Conservation (phyloP, 1,284 basidiomycete species). For the Rhodotorula sp. region DNA sequence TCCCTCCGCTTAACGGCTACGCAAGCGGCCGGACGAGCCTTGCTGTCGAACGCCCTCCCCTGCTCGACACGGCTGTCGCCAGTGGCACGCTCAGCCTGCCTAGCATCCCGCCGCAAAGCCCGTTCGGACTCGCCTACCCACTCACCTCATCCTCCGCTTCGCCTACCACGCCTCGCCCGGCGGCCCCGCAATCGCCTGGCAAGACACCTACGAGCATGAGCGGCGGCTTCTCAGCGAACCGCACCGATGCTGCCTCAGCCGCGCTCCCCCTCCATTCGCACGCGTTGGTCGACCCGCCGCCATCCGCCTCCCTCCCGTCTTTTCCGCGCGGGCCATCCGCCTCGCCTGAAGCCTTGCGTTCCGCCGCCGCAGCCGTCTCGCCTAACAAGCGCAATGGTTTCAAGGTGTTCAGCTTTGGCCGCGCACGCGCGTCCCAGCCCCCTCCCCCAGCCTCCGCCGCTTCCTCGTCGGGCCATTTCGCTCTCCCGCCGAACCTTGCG, state of each 20-base stretch:
- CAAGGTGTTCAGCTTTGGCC: not conserved
- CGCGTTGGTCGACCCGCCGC: not conserved
- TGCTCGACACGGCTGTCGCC: too few species aligned
- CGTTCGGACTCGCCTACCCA: conserved; percentile 9
- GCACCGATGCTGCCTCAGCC: not conserved
- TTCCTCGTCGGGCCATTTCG: not conserved
- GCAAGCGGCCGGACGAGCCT: not conserved
- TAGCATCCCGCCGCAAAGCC: not conserved
- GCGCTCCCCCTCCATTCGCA: not conserved
- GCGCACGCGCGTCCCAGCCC: not conserved
- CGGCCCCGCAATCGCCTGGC: not conserved
- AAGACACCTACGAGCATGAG: not conserved
- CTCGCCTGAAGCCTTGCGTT: not conserved
- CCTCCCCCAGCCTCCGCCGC: not conserved
- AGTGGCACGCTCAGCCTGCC: not conserved
- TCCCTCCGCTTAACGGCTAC: not conserved
- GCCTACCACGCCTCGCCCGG: not conserved
- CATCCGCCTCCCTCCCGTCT: not conserved
- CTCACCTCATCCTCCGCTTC: not conserved
- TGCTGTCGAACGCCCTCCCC: not conserved
- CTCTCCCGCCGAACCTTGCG: not conserved
- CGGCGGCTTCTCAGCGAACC: conserved; percentile 6
- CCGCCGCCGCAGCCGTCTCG: not conserved
- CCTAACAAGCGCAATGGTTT: conserved; percentile 20
- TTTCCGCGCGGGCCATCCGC: not conserved